Percentiles rank a stretch among this genome's conserved stretches.
phyloP scores from a whole-genome alignment of 129 eudicot species.

The Helichrysum umbraculigerum region DNA sequence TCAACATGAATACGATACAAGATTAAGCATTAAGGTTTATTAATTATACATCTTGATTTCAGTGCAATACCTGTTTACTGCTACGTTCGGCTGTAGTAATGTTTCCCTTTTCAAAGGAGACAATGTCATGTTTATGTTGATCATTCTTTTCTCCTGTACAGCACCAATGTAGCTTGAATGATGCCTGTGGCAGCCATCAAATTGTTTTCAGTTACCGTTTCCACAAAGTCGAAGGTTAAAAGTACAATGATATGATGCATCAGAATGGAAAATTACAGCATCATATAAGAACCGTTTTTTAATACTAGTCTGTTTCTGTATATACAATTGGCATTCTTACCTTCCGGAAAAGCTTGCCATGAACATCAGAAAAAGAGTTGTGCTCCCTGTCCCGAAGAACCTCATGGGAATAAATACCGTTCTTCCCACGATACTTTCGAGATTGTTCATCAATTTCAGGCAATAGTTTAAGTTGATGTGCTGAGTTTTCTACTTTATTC shows the following conservation, averaged over 20 bases:
- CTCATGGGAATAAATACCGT: constrained; percentile 85
- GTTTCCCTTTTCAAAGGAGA: constrained; percentile 93
- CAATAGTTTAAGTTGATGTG: constrained; percentile 25
- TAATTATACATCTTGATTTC: constrained; percentile 8
- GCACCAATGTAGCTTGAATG: constrained; percentile 89
- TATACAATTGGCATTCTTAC: constrained; percentile 29
- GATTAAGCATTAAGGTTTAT: neutral
- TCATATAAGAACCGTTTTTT: neutral
- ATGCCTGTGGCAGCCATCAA: constrained; percentile 55
- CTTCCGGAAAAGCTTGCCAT: constrained; percentile 62
- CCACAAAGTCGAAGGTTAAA: constrained; percentile 11
- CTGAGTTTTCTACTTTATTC: constrained; percentile 41
- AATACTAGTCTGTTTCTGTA: too few species aligned
- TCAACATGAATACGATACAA: constrained; percentile 1
- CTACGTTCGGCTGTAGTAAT: constrained; percentile 91
- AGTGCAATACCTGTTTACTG: constrained; percentile 78
- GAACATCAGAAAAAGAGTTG: constrained; percentile 39
- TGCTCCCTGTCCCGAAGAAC: constrained; percentile 72
- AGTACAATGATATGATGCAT: neutral
- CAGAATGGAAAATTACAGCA: neutral
- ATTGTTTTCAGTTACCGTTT: neutral
- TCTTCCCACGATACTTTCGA: constrained; percentile 45
- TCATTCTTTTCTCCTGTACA: constrained; percentile 79
- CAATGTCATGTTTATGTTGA: constrained; percentile 88
- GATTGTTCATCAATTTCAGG: constrained; percentile 35